Base-by-base conservation (phyloP, 2,329 filamentous ascomycete genomes). In the Harringtonia aguacate region DNA sequence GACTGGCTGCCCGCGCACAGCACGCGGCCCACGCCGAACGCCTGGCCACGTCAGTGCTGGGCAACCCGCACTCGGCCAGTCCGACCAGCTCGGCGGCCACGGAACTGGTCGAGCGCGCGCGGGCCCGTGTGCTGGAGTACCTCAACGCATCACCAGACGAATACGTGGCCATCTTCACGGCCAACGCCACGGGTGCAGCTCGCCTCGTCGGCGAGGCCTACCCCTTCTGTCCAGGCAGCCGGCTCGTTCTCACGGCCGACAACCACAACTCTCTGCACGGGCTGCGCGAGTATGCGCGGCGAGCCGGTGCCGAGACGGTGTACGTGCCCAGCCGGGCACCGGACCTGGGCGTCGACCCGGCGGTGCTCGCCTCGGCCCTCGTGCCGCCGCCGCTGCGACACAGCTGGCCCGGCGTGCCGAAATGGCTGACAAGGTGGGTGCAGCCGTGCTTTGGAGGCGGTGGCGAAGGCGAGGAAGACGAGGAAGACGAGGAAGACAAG, bases 221-320 rank as follows among this genome's bases (percentile, higher is more conserved):
- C 46, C 57, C 54, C 7, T 67, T 63, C 43, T 20, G 41, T 4
- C 46, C 49, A 2, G 36, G 50, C 1, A 43, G 46, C 0, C 51
- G 53, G 2, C 52, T 65, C 0, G 57, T 67, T 8, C 47, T 66
- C 22, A 64, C 63, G 1, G 53, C 56, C 6, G 64, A 67, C 47
- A 67, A 67, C 51, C 64, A 67, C 48, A 67, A 67, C 55, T 66
- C 63, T 1, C 43, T 67, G 46, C 60, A 65, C 40, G 64, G 64
- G 1, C 43, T 67, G 20, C 56, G 64, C 3, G 57, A 63, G 45
- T 65, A 58, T 38, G 63, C 63, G 3, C 47, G 53, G 5, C 49
- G 51, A 1, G 50, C 43, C 13, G 49, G 54, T 2, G 52, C 58
- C 3, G 44, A 40, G 4, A 60, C 56, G 0, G 43, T 48, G 0